Evolutionary conservation across 2,329 filamentous ascomycete species (phyloP), one percentile per base, ranked within the genome.

Genomic region (Trichoderma lentiforme): DNA sequence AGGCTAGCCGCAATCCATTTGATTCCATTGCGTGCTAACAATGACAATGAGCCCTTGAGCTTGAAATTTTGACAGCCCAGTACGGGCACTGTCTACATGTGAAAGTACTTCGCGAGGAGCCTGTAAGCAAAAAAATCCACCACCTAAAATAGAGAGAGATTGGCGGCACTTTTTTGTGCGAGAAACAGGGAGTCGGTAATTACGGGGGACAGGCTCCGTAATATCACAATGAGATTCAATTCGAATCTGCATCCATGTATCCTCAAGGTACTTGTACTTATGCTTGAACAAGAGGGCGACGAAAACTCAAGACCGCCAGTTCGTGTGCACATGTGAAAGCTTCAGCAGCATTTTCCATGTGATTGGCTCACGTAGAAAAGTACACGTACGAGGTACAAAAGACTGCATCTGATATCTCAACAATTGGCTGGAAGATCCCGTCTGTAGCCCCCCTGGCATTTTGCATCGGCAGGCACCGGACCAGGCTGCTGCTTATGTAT

Each of bases 401-500:
- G n/a, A 24, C 47, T 53, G 21, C 21, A 53, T 53, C 47, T 53
- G 47, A 53, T 14, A 34, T 69, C 66, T 32, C 66, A 69, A 30
- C 66, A 69, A 28, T 47, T 61, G 66, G 56, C 56, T 60, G 36
- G 56, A 24, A 24, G 32, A 61, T 69, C 56, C 56, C 56, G 66
- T 61, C 36, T 51, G 9, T 28, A 14, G 8, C 15, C 15, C 66
- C 66, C 67, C 67, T 66, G 63, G 5, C 63, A 30, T 51, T 64
- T 60, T 62, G 57, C 57, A 15, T 70, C 67, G 67, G 57, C 67
- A 62, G 39, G 57, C 57, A 62, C 67, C 67, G 39, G 67, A 21
- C 57, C 39, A 28, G 67, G 39, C 39, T 43, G 39, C 30, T 62
- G 57, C 57, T n/a, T 51, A 69, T 26, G 21, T 34, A 21, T 61